Evolutionary conservation across 306 rosid species (phyloP).

Genomic region (Carpinus viminea): DNA sequence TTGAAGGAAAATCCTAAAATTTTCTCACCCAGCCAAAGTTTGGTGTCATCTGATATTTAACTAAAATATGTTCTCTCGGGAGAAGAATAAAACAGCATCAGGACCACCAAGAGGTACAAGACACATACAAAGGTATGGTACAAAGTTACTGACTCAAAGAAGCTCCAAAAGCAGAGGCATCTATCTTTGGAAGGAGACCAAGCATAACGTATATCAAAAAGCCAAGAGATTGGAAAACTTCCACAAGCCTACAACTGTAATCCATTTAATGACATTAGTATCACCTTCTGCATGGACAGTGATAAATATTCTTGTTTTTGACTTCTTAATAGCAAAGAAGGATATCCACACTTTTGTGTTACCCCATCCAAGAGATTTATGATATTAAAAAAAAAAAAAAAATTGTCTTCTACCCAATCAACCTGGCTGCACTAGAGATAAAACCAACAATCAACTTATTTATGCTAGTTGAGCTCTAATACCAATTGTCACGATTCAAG

Average conservation of each 20-base stretch:
- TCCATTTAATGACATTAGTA: neutral
- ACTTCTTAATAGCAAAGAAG: neutral
- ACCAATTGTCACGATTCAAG: no score
- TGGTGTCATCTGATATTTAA: neutral
- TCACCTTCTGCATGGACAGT: neutral
- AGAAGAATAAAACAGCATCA: neutral
- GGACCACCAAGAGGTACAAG: neutral
- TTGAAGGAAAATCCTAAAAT: neutral
- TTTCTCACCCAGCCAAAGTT: neutral
- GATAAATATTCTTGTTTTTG: neutral
- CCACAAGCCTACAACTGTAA: neutral
- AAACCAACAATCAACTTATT: neutral
- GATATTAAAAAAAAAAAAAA: neutral
- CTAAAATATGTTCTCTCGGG: neutral
- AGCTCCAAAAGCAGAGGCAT: neutral
- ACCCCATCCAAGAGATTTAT: neutral
- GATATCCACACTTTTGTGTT: neutral
- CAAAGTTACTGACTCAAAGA: neutral
- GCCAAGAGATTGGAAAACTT: neutral
- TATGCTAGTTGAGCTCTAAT: no score
- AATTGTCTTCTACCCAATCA: neutral
- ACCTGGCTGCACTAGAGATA: neutral
- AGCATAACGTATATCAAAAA: neutral
- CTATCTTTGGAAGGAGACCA: neutral
- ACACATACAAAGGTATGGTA: slow-evolving; percentile 1